These are phyloP conservation scores for Dioscorea zingiberensis DNA, from an alignment of 106 monocot genomes.

Conservation along the genomic window DNA sequence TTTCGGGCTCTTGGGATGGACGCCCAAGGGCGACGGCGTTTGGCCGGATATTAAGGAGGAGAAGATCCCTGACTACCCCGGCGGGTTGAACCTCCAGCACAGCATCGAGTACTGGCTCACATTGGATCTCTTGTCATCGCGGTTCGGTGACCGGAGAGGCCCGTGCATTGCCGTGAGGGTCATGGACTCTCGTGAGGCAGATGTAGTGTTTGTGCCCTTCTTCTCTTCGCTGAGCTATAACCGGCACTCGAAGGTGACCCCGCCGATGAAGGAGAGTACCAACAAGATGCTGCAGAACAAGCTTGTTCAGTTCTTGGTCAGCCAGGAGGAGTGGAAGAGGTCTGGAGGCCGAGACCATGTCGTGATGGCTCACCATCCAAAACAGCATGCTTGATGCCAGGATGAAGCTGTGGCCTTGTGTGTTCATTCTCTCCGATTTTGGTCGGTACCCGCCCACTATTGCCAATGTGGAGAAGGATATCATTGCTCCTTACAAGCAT, in stretches of 20 bases:
- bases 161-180: conserved; percentile 56
- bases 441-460: conserved; percentile 62
- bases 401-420: conserved; percentile 41
- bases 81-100: conserved; percentile 78
- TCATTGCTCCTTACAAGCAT: conserved; percentile 83
- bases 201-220: conserved; percentile 72
- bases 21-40: conserved; percentile 12
- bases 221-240: conserved; percentile 85
- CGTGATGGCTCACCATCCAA: conserved; percentile 72
- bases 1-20: conserved; percentile 67
- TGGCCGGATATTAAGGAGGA: conserved; percentile 57
- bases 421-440: conserved; percentile 79
- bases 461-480: conserved; percentile 78
- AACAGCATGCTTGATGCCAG: conserved; percentile 79
- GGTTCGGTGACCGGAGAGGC: conserved; percentile 10
- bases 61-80: conserved; percentile 48
- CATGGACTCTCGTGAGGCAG: conserved; percentile 45
- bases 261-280: conserved; percentile 29
- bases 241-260: conserved; percentile 36
- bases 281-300: conserved; percentile 54
- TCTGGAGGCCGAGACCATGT: conserved; percentile 65
- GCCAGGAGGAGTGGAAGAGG: conserved; percentile 59
- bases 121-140: conserved; percentile 59
- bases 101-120: conserved; percentile 87
- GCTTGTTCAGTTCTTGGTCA: conserved; percentile 38